Base-by-base conservation (phyloP, 345 rosid genomes). In the Eutrema yunnanense region DNA sequence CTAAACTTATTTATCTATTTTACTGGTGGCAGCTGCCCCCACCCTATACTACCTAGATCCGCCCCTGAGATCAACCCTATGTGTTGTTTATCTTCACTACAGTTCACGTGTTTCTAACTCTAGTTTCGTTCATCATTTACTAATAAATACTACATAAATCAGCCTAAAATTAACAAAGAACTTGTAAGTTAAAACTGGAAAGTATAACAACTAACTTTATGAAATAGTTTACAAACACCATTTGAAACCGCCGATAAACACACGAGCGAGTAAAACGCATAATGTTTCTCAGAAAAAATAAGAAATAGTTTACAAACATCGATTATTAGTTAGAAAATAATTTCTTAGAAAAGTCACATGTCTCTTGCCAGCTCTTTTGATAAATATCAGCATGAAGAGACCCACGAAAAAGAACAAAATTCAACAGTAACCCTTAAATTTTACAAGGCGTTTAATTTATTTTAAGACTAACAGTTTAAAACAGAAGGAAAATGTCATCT, bases 311-410 rank as follows among this genome's bases (percentile, higher is more conserved):
- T 8, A 32, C 0, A 8, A 38, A 33, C 36, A 58, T 59, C 19
- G 44, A 22, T 59, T n/a, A n/a, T n/a, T n/a, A n/a, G n/a, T n/a
- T n/a, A n/a, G n/a, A n/a, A n/a, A n/a, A n/a, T n/a, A n/a, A n/a
- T n/a, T n/a, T n/a, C n/a, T n/a, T n/a, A n/a, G 38, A 27, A 38
- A 26, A 38, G 43, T 49, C 65, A 69, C 50, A 37, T 59, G 66
- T 59, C 42, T 37, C 19, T 59, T 59, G 59, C 74, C 59, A 70
- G 66, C 66, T 29, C 41, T 61, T 71, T 60, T 60, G n/a, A n/a
- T n/a, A n/a, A n/a, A n/a, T n/a, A n/a, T n/a, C n/a, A n/a, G 59
- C 67, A 30, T 14, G 32, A 48, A 27, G 26, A 26, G 40, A 14
- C 59, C 49, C 40, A 49, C 60, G 10, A 12, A 51, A 51, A 50